phyloP scores from a whole-genome alignment of 225 moss, liverwort and hornwort genomes.

The Ulota crispa region DNA sequence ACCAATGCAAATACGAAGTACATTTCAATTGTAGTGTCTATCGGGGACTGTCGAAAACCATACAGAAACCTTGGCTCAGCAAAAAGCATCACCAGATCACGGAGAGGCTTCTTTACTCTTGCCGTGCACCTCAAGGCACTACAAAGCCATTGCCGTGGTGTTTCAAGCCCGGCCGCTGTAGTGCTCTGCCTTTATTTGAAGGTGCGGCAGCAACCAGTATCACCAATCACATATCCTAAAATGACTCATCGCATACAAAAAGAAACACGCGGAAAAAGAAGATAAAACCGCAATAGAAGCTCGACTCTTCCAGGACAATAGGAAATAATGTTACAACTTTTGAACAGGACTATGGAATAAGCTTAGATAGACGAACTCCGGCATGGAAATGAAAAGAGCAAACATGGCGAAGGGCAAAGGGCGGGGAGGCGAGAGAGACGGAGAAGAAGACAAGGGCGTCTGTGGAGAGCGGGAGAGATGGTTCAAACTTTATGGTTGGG shows the following conservation, averaged over 20 bases:
- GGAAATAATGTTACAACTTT: too few relatives aligned
- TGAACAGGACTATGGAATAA: too few relatives aligned
- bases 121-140: conserved; percentile 40
- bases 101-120: conserved; percentile 43
- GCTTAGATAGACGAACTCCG: background rate
- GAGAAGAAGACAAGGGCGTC: background rate
- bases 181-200: conserved; percentile 39
- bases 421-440: fast-evolving
- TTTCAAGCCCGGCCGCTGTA: conserved; percentile 54
- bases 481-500: background rate
- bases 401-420: background rate
- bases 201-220: conserved; percentile 21
- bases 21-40: too few relatives aligned
- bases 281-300: background rate
- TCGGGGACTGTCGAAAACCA: conserved; percentile 10
- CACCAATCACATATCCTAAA: background rate
- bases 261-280: too few relatives aligned
- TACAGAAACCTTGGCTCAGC: conserved; percentile 38
- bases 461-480: background rate
- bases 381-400: background rate
- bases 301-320: too few relatives aligned
- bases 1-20: background rate
- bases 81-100: conserved; percentile 39
- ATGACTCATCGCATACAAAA: background rate
- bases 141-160: conserved; percentile 46